These are phyloP conservation scores for Dendrothele bispora DNA, from an alignment of 768 basidiomycete genomes.

Conservation along the genomic window DNA sequence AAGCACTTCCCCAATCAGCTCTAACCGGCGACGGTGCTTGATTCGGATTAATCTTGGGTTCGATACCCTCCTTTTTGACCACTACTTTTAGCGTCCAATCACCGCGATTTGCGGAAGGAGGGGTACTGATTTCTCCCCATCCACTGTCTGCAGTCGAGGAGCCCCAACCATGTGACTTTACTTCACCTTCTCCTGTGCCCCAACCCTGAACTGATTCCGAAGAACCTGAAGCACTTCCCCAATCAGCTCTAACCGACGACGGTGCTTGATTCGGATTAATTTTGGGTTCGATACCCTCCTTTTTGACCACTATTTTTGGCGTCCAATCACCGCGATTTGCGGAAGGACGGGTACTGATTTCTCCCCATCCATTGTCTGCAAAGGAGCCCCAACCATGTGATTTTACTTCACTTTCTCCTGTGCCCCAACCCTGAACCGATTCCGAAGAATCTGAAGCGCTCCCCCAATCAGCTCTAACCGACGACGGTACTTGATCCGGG, in stretches of 20 bases:
- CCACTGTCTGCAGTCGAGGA: background rate
- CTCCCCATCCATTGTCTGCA: no score
- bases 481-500: background rate
- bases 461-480: no score
- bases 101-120: constrained; percentile 1
- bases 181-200: background rate
- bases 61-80: background rate
- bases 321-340: no score
- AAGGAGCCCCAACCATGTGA: no score
- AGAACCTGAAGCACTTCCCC: background rate
- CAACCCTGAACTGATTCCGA: background rate
- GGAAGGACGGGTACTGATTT: no score
- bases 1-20: background rate
- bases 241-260: background rate
- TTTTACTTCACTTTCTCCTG: background rate
- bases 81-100: no score
- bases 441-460: no score
- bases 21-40: background rate
- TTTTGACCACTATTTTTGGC: background rate
- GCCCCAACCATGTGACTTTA: background rate
- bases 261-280: background rate
- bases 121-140: background rate
- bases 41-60: background rate
- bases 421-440: background rate
- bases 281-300: background rate